Evolutionary conservation across 192 early-diverging fungal genomes (phyloP), one percentile per base, ranked within the genome.

Genomic region (Umbelopsis vinacea): DNA sequence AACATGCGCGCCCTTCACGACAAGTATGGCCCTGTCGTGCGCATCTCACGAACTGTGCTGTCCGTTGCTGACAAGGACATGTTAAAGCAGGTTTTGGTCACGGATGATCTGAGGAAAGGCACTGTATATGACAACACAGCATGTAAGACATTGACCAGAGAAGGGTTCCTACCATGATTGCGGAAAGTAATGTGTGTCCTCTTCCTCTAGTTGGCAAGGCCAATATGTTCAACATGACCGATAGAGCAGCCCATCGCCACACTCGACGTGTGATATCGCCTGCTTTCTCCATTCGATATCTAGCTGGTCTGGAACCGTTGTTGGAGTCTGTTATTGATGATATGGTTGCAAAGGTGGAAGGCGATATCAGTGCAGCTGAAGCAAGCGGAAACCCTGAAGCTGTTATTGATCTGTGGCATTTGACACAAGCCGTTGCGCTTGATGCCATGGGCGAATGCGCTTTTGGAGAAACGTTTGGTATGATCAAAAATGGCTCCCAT

Each of bases 371-470:
- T 6, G 26, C 33, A 6, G 57, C 57, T 19, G 50, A 60, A 9
- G 63, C 33, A 3, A 70, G 76, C 26, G 70, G 70, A 11, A 66
- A 81, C 46, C 52, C 54, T 19, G 26, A 35, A 45, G 70, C 72
- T 6, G 38, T 52, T 6, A 19, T 86, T 11, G 80, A 86, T 35
- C 75, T 84, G 55, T 78, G 81, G 69, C 52, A 66, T 6, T 54
- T 82, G 22, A 57, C 68, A 22, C 74, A 83, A 46, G 46, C 75
- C 15, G 46, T 78, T 5, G 68, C 86, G 5, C 45, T 88, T n/a
- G 86, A 88, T 68, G 75, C 78, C 21, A 85, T 88, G 63, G 86
- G 86, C 0, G 82, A 84, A 37, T 80, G 80, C 0, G 81, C 82
- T 11, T 87, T 88, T 72, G 86, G 86, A 5, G 38, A 68, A 22